A percentile compares a stretch with the other conserved stretches of the same genome.
Conservation (phyloP, 495 filamentous ascomycete genomes). For the Penicillium fimorum region DNA sequence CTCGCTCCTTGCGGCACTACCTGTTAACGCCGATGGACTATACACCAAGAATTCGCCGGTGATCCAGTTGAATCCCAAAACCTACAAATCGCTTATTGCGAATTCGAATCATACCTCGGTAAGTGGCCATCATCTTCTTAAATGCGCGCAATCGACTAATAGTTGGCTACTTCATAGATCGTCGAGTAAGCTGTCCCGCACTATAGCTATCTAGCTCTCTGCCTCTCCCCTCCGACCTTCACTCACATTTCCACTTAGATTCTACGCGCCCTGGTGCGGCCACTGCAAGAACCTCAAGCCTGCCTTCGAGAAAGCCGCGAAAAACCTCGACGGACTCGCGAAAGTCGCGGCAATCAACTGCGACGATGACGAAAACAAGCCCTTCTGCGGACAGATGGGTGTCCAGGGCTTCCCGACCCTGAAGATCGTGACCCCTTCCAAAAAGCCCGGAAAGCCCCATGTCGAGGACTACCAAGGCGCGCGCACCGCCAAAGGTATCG, state of each 20-base stretch:
- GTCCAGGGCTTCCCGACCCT: constrained; percentile 95
- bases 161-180: constrained; percentile 46
- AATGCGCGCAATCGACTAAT: constrained; percentile 15
- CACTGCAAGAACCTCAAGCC: constrained; percentile 96
- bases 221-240: constrained; percentile 15
- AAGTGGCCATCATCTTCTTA: constrained; percentile 31
- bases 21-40: constrained; percentile 65
- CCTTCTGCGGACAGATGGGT: constrained; percentile 82
- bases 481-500: constrained; percentile 79
- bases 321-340: constrained; percentile 81
- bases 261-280: constrained; percentile 95
- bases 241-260: constrained; percentile 52
- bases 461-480: constrained; percentile 92
- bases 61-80: constrained; percentile 78
- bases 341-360: constrained; percentile 96
- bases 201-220: constrained; percentile 6
- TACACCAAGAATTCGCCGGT: constrained; percentile 89
- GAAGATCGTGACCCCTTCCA: constrained; percentile 86
- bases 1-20: constrained; percentile 56
- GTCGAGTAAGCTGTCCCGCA: constrained; percentile 57
- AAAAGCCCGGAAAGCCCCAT: constrained; percentile 75
- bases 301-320: constrained; percentile 90
- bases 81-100: constrained; percentile 79
- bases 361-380: constrained; percentile 92
- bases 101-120: constrained; percentile 91